Evolutionary conservation across 495 filamentous ascomycete genomes (phyloP).

Genomic region (Apodospora peruviana): DNA sequence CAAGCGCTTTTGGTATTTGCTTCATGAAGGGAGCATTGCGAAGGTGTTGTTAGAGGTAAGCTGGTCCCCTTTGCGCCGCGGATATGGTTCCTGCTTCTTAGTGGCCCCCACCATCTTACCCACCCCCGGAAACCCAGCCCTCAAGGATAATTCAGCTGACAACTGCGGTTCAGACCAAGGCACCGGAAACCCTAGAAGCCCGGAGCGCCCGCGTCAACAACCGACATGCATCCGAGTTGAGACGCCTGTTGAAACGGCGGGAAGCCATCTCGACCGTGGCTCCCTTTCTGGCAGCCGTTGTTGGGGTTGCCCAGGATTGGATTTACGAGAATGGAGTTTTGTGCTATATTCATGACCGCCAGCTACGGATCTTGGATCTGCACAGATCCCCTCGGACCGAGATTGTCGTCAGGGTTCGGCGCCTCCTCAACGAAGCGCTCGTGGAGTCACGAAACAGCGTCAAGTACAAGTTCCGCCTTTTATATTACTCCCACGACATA

Average conservation of each 20-base stretch:
- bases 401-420: constrained; percentile 52
- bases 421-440: constrained; percentile 33
- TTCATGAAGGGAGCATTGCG: constrained; percentile 58
- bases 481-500: constrained; percentile 59
- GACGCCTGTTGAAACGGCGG: constrained; percentile 54
- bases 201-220: constrained; percentile 41
- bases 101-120: constrained; percentile 12
- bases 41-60: constrained; percentile 53
- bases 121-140: too few relatives aligned
- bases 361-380: constrained; percentile 61
- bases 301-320: constrained; percentile 58
- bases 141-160: constrained; percentile 10
- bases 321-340: constrained; percentile 58
- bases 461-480: constrained; percentile 48
- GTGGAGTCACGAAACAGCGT: constrained; percentile 21
- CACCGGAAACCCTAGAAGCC: constrained; percentile 54
- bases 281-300: constrained; percentile 55
- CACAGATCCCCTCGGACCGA: constrained; percentile 48
- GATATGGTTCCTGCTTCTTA: too few relatives aligned
- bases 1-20: constrained; percentile 45
- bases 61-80: background rate
- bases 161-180: constrained; percentile 40
- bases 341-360: constrained; percentile 50
- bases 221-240: constrained; percentile 51
- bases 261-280: constrained; percentile 56